Conservation (phyloP, 352 stramenopile genomes). For the Globisporangium acanthophoron region DNA sequence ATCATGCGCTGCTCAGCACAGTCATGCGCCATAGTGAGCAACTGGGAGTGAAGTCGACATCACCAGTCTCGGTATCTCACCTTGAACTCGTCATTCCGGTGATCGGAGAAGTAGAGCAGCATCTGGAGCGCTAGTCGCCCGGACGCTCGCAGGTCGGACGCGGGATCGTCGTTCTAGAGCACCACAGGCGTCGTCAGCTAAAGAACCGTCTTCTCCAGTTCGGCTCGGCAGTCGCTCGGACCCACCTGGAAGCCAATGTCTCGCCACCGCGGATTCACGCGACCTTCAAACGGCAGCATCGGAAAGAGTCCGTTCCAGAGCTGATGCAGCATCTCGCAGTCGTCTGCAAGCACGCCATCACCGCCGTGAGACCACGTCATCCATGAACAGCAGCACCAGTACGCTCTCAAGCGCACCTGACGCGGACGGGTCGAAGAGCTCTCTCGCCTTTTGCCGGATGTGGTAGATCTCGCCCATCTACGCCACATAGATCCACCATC, state of each 20-base stretch:
- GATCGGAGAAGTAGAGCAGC: conserved; percentile 63
- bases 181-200: no score
- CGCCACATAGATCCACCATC: neutral
- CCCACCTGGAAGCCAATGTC: conserved; percentile 63
- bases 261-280: conserved; percentile 53
- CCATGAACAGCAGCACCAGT: no score
- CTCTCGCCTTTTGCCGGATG: conserved; percentile 46
- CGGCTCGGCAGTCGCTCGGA: no score
- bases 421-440: conserved; percentile 45
- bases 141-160: conserved; percentile 53
- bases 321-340: conserved; percentile 55
- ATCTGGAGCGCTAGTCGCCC: conserved; percentile 53
- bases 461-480: conserved; percentile 57
- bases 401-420: conserved; percentile 15
- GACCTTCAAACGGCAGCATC: conserved; percentile 58
- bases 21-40: neutral
- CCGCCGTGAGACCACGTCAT: neutral
- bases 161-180: conserved; percentile 49
- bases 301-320: conserved; percentile 63
- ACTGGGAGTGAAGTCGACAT: neutral
- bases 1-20: conserved; percentile 40
- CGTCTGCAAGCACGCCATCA: conserved; percentile 20
- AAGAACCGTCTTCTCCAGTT: no score
- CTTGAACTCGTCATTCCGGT: conserved; percentile 69
- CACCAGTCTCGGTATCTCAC: conserved; percentile 11